Base-by-base conservation (phyloP, 768 basidiomycete genomes). In the Termitomyces sp. region DNA sequence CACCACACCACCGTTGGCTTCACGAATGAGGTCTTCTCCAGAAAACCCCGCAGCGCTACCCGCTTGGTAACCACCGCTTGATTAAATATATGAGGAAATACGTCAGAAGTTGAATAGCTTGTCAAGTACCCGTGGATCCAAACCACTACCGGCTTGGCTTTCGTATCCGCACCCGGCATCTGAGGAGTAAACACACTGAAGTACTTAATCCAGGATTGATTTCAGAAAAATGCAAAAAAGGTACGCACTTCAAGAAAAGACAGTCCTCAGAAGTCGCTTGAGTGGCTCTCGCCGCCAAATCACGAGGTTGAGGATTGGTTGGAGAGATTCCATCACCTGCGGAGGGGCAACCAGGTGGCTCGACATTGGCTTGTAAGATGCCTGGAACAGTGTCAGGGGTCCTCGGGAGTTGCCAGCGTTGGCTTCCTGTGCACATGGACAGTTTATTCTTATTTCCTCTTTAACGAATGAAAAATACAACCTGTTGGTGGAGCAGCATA, bases 401-500 rank as follows among this genome's bases (percentile, higher is more conserved):
- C 26, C 69, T 69, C 5, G 77, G 77, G 0, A 67, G 72, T 49
- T 65, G 63, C 67, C 74, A 79, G 23, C 78, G 71, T 18, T 73
- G 60, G 23, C 60, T 60, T 20, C 71, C 77, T 75, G 26, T 38
- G 32, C 5, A 50, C 32, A 33, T 28, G n/a, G 8, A 32, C 3
- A 26, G 40, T 41, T 38, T 51, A 26, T 30, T 35, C 28, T 30
- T 8, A 33, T 35, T 12, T 20, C 23, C 50, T 9, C 2, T 20
- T 28, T 40, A 20, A 40, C 6, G 5, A 14, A 50, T 30, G 13
- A 46, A 36, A 1, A 7, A 8, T 58, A 72, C 28, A 28, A 78
- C 81, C 81, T 33, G 74, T 60, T 3, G 82, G 82, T 30, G 80
- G 69, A 18, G 79, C 79, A 12, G 83, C 82, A 67, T 79, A 84